Percentiles rank a stretch among this genome's conserved stretches.
These are phyloP conservation scores for Diversispora epigaea DNA, from an alignment of 192 early-diverging fungal species.

Conservation along the genomic window DNA sequence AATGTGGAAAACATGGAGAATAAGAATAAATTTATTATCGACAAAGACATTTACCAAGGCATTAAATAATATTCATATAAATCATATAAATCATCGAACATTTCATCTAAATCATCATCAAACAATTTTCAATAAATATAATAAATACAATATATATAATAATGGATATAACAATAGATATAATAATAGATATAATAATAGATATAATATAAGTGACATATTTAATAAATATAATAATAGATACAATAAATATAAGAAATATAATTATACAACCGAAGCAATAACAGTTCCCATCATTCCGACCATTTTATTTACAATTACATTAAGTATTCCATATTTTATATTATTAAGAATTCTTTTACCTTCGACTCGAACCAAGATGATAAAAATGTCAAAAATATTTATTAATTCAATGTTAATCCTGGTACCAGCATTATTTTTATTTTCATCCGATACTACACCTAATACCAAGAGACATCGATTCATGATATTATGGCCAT, in stretches of 20 bases:
- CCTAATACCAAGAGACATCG: constrained; percentile 19
- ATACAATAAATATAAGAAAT: background rate
- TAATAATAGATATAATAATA: no score
- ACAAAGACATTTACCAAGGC: no score
- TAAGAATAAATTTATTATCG: no score
- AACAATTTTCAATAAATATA: no score
- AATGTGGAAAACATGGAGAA: no score
- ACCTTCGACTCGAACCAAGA: background rate
- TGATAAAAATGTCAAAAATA: background rate
- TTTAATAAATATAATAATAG: no score
- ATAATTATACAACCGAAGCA: background rate
- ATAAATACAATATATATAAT: no score
- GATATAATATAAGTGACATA: no score
- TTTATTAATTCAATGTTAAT: background rate
- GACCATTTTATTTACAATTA: constrained; percentile 17
- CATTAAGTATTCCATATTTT: constrained; percentile 24
- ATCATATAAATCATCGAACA: no score
- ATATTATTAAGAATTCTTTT: background rate
- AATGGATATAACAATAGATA: no score
- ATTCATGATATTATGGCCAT: constrained; percentile 28
- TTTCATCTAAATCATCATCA: no score
- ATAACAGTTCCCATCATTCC: constrained; percentile 8
- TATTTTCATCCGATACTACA: constrained; percentile 1
- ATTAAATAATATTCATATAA: no score
- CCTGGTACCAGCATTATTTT: background rate